Conservation (phyloP, 2,329 filamentous ascomycete species). For the Coniochaeta hoffmannii region DNA sequence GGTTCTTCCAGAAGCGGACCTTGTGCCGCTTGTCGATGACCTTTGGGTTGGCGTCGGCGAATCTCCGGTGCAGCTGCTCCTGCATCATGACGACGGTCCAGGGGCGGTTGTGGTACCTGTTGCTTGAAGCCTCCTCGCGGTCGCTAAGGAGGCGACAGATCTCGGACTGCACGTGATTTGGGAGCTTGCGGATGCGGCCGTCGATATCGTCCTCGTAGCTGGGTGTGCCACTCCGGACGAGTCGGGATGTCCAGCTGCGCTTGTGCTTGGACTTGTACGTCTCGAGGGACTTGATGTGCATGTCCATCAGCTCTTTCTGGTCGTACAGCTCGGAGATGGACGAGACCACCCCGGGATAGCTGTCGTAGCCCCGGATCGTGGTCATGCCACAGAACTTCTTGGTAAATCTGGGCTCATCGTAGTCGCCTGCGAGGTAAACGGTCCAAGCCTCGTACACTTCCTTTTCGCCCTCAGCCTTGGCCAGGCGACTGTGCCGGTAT, state of each 20-base stretch:
- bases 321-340: slow-evolving; percentile 8
- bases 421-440: slow-evolving; percentile 10
- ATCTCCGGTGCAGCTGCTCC: slow-evolving; percentile 16
- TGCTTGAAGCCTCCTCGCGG: slow-evolving; percentile 13
- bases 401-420: slow-evolving; percentile 4
- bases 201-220: slow-evolving; percentile 20
- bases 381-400: slow-evolving; percentile 12
- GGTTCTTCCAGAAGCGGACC: slow-evolving; percentile 16
- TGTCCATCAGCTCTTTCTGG: slow-evolving; percentile 16
- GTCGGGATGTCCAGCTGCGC: slow-evolving; percentile 12
- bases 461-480: slow-evolving; percentile 10
- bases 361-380: slow-evolving; percentile 5
- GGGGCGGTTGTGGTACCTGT: slow-evolving; percentile 13
- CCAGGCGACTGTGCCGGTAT: slow-evolving; percentile 10
- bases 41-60: slow-evolving; percentile 10
- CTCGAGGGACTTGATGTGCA: slow-evolving; percentile 14
- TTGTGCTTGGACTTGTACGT: slow-evolving; percentile 13
- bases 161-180: slow-evolving; percentile 9
- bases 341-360: neutral
- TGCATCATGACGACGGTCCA: slow-evolving; percentile 19
- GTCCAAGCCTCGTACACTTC: slow-evolving; percentile 20
- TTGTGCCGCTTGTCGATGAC: slow-evolving; percentile 14
- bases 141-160: slow-evolving; percentile 15
- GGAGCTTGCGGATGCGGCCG: slow-evolving; percentile 13
- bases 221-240: slow-evolving; percentile 12